Evolutionary conservation across 2,329 filamentous ascomycete genomes (phyloP), one percentile per base, ranked within the genome.

Genomic region (Colletotrichum musae): DNA sequence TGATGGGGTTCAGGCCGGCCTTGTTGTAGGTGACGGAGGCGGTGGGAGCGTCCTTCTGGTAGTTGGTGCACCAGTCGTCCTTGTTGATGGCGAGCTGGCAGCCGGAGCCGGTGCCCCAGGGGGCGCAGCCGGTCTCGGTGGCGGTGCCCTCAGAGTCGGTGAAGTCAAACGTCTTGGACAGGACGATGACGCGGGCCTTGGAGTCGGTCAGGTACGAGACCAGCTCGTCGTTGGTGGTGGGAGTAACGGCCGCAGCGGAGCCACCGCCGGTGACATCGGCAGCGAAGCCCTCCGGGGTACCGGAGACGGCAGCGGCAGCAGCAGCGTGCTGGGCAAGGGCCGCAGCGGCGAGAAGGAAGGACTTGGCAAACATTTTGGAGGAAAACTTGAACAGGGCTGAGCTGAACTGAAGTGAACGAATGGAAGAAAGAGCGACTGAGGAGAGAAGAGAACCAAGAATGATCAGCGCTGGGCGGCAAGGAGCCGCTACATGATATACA

Each of bases 61-160:
- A 88, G 80, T 90, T 89, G 63, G 77, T 80, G 78, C 89, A 91
- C 70, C 70, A 71, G 36, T 82, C 75, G 75, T 89, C 79, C 80
- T 88, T 81, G 81, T 90, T 87, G 77, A 91, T 90, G 72, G 89
- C 86, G 51, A 85, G 73, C 81, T 91, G 89, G 78, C 89, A 88
- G 12, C 70, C 79, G 3, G 84, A 79, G 7, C 75, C 83, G 47
- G 70, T 71, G 45, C 86, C 88, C 79, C 84, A 88, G 26, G 89
- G 88, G 16, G 88, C 85, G 73, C 89, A 91, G 24, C 89, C 89
- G 16, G 81, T 84, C 48, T 77, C 83, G 32, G 81, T 86, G 5
- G 80, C 81, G 4, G 81, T 85, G 47, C 88, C 88, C 76, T 90
- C 88, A 12, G 82, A 83, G 45, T 82, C 83, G 39, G 80, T 85